Evolutionary conservation across 371 early-diverging fungal genomes (phyloP).

Genomic region (Polyrhizophydium stewartii): DNA sequence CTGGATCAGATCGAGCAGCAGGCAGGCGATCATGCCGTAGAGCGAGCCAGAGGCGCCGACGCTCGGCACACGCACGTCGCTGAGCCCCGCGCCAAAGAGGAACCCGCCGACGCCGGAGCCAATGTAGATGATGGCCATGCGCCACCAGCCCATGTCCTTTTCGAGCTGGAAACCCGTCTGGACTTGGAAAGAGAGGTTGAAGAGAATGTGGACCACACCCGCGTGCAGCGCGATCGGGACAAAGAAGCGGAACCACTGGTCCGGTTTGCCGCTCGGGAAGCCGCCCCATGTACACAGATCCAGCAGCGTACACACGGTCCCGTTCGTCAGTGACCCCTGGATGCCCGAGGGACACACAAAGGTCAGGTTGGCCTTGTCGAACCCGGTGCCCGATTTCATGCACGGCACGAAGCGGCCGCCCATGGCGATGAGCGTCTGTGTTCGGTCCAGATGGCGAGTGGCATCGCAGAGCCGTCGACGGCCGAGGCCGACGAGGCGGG

Average conservation of each 20-base stretch:
- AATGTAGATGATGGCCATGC: constrained; percentile 71
- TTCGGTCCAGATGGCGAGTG: background rate
- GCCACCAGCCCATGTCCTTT: constrained; percentile 66
- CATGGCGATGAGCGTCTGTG: constrained; percentile 39
- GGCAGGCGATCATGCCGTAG: constrained; percentile 76
- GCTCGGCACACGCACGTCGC: constrained; percentile 43
- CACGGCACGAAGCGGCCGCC: constrained; percentile 53
- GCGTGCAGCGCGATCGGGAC: constrained; percentile 85
- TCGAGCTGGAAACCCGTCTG: constrained; percentile 71
- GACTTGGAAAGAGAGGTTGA: constrained; percentile 74
- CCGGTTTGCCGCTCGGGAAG: constrained; percentile 17
- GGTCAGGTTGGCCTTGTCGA: constrained; percentile 3
- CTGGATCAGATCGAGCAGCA: constrained; percentile 73
- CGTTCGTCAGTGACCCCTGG: constrained; percentile 7
- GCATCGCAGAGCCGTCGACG: too few species aligned
- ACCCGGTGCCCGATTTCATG: constrained; percentile 28
- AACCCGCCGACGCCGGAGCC: constrained; percentile 76
- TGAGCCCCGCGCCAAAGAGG: constrained; percentile 70
- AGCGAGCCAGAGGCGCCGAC: constrained; percentile 83
- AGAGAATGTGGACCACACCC: constrained; percentile 70
- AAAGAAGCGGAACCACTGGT: constrained; percentile 81
- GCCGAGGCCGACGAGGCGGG: too few species aligned
- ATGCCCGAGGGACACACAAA: constrained; percentile 29
- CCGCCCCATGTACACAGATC: constrained; percentile 41
- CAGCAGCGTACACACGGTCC: constrained; percentile 26